Base-by-base conservation (phyloP, 2,329 filamentous ascomycete species). In the Nannizzia gypsea region DNA sequence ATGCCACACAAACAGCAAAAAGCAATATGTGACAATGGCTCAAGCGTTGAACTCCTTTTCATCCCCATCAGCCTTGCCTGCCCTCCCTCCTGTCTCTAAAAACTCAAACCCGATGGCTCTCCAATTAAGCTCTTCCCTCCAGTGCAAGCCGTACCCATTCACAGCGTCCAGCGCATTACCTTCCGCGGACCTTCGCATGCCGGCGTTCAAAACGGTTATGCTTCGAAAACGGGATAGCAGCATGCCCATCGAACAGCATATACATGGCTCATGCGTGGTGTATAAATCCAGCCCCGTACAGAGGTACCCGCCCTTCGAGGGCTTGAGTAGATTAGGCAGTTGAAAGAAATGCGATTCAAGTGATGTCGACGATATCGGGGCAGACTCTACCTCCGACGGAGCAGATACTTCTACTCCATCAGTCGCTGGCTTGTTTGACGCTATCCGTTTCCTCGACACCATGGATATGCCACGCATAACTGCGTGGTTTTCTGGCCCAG, bases 211-310 rank as follows among this genome's bases (percentile, higher is more conserved):
- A 73, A 96, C 95, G 42, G 95, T 81, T 57, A 91, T 88, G 58
- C 87, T 85, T 50, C 89, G 86, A 80, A 99, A 96, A 57, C 93
- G 84, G 6, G 92, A 96, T 71, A 97, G 91, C 22, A 97, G 80
- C 66, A 97, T 87, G 1, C 89, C 93, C 93, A 97, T 97, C 38
- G 88, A 90, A 74, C 93, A 99, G 83, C 95, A 95, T 62, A 95
- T 83, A 71, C 93, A 99, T 3, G 93, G 93, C 74, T 99, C 93
- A 69, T 97, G 91, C 1, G 91, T 96, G 62, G 95, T 80, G 75
- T 96, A 97, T 60, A 99, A 82, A 73, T 97, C 92, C 31, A 99
- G 81, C 59, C 90, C 89, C 65, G 95, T 90, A 74, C 92, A 97
- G 20, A 99, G 83, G 71, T 99, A 99, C 58, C 92, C 92, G 65